Base-by-base conservation (phyloP, 2,329 filamentous ascomycete species). In the Nemania sp. region DNA sequence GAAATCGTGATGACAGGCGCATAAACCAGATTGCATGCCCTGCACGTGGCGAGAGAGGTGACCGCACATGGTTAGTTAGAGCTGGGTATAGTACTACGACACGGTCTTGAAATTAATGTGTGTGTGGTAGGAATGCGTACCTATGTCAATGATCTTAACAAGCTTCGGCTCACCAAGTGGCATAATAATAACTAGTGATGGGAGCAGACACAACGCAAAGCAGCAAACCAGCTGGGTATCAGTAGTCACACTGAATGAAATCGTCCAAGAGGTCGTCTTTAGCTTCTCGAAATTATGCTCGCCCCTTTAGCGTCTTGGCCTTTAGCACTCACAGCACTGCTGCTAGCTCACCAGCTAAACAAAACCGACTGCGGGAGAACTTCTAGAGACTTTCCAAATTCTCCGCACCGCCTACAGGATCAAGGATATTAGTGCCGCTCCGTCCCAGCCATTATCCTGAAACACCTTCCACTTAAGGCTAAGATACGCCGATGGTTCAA, bases 331-430 rank as follows among this genome's bases (percentile, higher is more conserved):
- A 15, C n/a, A 29, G 52, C 52, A 27, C 52, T 15, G 32, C 6
- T 8, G 32, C 6, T 35, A 35, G 1, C 32, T 27, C 15, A 18
- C 13, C 32, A n/a, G 24, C 13, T 51, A 13, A 18, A 26, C 22
- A 15, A n/a, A 55, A 38, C 29, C 41, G 8, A 24, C 61, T 58
- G 32, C 43, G 45, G 35, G 35, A 64, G 43, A 45, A 24, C 18
- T 56, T 61, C 56, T 43, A 55, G 27, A 41, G 54, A 51, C 51
- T 59, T 68, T 65, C 66, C 66, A 68, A 65, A 65, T 62, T 68
- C 66, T 62, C 66, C 62, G 62, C 59, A 66, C 58, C 24, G 27
- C 58, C 24, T 54, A 57, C 52, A 65, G 62, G 32, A 65, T 57
- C 62, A 60, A 67, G 61, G 49, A 59, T 59, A 59, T 58, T 64